Base-by-base conservation (phyloP, 805 yeast species). In the Metschnikowia lochheadii region DNA sequence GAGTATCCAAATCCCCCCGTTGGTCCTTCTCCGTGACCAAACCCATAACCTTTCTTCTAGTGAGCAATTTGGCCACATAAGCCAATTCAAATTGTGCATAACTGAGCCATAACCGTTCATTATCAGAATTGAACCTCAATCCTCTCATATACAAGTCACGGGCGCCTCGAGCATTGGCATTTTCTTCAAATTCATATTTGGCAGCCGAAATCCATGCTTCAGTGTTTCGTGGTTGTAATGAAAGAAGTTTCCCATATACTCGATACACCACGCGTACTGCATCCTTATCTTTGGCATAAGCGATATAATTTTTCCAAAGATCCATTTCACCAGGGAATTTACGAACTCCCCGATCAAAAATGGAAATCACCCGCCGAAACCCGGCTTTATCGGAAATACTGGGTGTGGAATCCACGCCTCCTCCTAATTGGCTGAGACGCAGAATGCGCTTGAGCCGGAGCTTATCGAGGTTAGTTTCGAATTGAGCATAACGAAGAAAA, bases 171-270 rank as follows among this genome's bases (percentile, higher is more conserved):
- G 96, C 88, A 59, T 90, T 87, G 38, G 92, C 87, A 67, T 94
- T 89, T 29, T 80, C 80, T 59, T 92, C 97, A 61, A 88, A 85
- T 69, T 94, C 98, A 68, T 89, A 89, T 63, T 88, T 88, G 31
- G 97, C 97, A 21, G 97, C 97, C 61, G 89, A 81, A 40, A 94
- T 81, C 99, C 99, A 94, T 15, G 92, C 87, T 59, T 85, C 87
- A 2, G 89, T 80, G 62, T 91, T 87, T 40, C 87, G 79, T n/a
- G 99, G 98, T 64, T 94, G 98, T 55, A 90, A 70, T 67, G 85
- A 89, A 59, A 94, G 75, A 57, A 92, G 74, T 51, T 82, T 80
- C 5, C 91, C 84, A 66, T 90, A 89, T 6, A 89, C 83, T 56
- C 82, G 83, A 63, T 87, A 88, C 15, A 86, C 81, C 48, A 82